These are phyloP conservation scores for Symbiodinium natans DNA, from an alignment of 73 alveolate genomes.

Conservation along the genomic window DNA sequence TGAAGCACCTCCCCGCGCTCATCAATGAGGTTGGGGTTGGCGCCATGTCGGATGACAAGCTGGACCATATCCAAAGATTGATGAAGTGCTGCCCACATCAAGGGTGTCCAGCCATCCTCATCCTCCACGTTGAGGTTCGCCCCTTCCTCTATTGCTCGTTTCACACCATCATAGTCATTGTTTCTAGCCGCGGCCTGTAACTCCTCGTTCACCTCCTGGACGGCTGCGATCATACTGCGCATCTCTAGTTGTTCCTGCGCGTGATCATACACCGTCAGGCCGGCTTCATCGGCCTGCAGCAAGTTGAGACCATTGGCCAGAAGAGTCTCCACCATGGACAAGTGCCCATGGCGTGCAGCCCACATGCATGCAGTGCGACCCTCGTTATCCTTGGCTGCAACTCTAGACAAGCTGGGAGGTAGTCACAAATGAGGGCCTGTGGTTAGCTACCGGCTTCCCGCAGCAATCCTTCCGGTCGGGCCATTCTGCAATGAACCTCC, in stretches of 20 bases:
- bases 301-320: conserved; percentile 72
- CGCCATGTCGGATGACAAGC: conserved; percentile 82
- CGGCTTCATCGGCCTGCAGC: conserved; percentile 72
- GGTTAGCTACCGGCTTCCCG: too few species aligned
- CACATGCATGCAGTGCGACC: conserved; percentile 81
- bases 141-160: conserved; percentile 65
- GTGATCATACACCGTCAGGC: conserved; percentile 53
- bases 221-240: conserved; percentile 77
- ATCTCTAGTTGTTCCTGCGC: conserved; percentile 85
- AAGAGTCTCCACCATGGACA: conserved; percentile 72
- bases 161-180: conserved; percentile 60
- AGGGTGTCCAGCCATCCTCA: conserved; percentile 84
- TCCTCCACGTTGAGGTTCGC: conserved; percentile 61
- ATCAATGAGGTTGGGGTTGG: conserved; percentile 69
- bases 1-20: conserved; percentile 83
- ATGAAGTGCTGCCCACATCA: conserved; percentile 88
- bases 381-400: conserved; percentile 1
- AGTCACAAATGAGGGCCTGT: too few species aligned
- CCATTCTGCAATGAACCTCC: too few species aligned
- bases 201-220: conserved; percentile 86
- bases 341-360: conserved; percentile 85
- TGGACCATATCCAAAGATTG: conserved; percentile 87
- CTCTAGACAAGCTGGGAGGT: too few species aligned
- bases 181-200: conserved; percentile 56
- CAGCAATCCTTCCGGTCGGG: too few species aligned